phyloP scores from a whole-genome alignment of 441 rosid genomes.

The Capsella rubella region DNA sequence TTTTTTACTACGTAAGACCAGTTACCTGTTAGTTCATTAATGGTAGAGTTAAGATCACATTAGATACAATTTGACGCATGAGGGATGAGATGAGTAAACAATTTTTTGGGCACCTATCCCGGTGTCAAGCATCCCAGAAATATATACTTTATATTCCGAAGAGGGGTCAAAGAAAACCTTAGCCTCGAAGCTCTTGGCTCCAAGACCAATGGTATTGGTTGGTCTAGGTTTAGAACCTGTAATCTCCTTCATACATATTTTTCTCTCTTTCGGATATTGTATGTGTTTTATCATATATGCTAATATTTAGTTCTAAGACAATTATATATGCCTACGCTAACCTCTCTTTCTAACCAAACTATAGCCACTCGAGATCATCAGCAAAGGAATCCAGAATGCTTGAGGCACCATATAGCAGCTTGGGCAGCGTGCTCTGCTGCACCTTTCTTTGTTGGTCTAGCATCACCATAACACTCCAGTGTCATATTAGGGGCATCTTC shows the following conservation, averaged over 20 bases:
- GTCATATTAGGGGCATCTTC: constrained; percentile 57
- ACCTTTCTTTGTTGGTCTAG: constrained; percentile 68
- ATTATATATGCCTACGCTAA: constrained; percentile 29
- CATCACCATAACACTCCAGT: constrained; percentile 71
- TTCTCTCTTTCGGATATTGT: constrained; percentile 5
- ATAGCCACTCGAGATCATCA: constrained; percentile 34
- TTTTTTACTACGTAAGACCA: background rate
- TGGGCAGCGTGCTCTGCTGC: constrained; percentile 93
- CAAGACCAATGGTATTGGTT: constrained; percentile 21
- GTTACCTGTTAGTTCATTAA: background rate
- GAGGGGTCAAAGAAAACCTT: background rate
- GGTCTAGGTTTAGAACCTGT: constrained; percentile 10
- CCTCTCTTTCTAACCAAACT: constrained; percentile 23
- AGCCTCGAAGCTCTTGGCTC: background rate
- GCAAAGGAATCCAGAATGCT: constrained; percentile 53
- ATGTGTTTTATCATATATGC: constrained; percentile 19
- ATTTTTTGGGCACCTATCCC: background rate
- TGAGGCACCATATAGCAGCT: constrained; percentile 83
- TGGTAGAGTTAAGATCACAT: background rate
- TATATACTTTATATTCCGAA: constrained; percentile 17
- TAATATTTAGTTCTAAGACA: constrained; percentile 23
- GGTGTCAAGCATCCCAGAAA: constrained; percentile 4
- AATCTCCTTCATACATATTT: constrained; percentile 3
- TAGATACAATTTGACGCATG: constrained; percentile 10
- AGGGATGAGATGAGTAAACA: constrained; percentile 4